These are phyloP conservation scores for Aureobasidium sp. DNA, from an alignment of 2,329 filamentous ascomycete genomes.

Conservation along the genomic window DNA sequence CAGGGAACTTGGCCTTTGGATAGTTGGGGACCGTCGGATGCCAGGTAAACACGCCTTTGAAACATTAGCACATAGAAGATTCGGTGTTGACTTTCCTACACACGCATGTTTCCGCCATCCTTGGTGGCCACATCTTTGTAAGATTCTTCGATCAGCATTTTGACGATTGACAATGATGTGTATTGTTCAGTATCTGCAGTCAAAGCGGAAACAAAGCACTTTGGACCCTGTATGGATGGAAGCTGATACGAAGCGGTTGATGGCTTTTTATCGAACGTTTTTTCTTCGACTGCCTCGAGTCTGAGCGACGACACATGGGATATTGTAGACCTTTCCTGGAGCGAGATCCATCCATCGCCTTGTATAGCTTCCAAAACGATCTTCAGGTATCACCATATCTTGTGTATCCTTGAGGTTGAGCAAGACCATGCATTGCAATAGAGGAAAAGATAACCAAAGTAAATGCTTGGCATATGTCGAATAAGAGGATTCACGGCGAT, in stretches of 20 bases:
- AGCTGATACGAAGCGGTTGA: neutral
- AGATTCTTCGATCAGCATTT: constrained; percentile 54
- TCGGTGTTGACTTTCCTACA: constrained; percentile 1
- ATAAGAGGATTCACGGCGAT: neutral
- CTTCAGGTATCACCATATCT: too few relatives aligned
- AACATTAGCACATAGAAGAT: neutral
- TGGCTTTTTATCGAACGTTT: neutral
- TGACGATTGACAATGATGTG: constrained; percentile 17
- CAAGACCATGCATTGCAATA: neutral
- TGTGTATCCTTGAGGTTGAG: neutral
- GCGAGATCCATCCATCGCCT: neutral
- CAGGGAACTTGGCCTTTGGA: constrained; percentile 82
- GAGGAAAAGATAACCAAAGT: neutral
- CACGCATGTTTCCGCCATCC: constrained; percentile 55
- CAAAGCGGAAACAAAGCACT: neutral
- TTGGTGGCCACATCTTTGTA: constrained; percentile 54
- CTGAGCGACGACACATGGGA: neutral
- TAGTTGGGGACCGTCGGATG: constrained; percentile 80
- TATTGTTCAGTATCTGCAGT: neutral
- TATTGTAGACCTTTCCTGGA: neutral
- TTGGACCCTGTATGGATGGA: neutral
- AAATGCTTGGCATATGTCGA: neutral
- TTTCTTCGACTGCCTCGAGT: neutral
- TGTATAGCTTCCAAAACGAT: too few relatives aligned
- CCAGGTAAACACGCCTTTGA: constrained; percentile 75